phyloP scores from a whole-genome alignment of 179 eudicot genomes.

The Corrigiola litoralis region DNA sequence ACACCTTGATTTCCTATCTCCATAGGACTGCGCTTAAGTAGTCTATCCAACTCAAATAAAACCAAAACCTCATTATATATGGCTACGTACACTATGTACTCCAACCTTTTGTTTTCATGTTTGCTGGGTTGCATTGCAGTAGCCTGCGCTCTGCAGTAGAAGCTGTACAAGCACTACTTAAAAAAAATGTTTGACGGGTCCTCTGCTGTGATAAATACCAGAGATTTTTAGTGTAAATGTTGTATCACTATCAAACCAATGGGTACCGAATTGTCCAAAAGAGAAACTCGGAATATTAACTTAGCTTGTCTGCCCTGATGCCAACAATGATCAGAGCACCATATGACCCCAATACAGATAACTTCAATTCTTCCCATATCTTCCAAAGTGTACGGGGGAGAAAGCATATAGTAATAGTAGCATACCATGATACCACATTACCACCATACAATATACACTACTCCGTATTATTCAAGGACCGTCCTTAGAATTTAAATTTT shows the following conservation, averaged over 20 bases:
- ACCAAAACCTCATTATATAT: too few species aligned
- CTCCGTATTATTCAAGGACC: too few species aligned
- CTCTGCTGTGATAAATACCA: background rate
- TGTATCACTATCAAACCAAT: conserved; percentile 16
- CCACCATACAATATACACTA: too few species aligned
- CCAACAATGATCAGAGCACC: conserved; percentile 6
- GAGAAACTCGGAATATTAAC: background rate
- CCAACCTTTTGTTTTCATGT: too few species aligned
- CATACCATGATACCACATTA: too few species aligned
- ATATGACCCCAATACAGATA: background rate
- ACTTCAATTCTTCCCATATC: background rate
- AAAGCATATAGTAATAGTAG: background rate
- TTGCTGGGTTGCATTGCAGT: too few species aligned
- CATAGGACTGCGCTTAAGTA: too few species aligned
- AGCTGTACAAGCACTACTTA: background rate
- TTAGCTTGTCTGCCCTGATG: conserved; percentile 19
- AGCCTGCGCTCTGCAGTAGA: too few species aligned
- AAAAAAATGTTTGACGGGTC: background rate
- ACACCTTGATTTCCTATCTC: too few species aligned
- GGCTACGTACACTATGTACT: too few species aligned
- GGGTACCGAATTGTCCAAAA: background rate
- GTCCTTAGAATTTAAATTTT: too few species aligned
- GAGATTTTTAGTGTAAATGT: background rate
- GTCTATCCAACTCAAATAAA: too few species aligned
- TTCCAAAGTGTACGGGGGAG: background rate